Base-by-base conservation (phyloP, 257 asterid genomes). In the Penstemon barbatus region DNA sequence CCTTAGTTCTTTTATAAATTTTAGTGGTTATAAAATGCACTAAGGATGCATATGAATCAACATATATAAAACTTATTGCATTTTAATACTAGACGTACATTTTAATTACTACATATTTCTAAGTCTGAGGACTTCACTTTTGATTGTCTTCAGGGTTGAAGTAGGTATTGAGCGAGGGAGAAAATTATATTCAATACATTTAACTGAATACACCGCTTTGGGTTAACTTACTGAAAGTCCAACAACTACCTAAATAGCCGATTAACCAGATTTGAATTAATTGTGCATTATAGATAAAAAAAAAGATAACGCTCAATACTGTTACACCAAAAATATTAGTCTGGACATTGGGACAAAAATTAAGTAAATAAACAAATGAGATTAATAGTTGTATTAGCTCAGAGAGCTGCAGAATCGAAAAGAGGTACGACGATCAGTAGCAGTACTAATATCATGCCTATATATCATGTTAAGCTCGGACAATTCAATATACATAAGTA, bases 11-110 rank as follows among this genome's bases (percentile, higher is more conserved):
- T 25, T 25, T 46, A 5, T 46, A 46, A 46, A 46, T 6, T 46
- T 9, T 10, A 49, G 52, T 49, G 54, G 15, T 49, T 10, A 11
- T 2, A 15, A 49, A 49, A 49, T 49, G 11, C 5, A n/a, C 11
- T n/a, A 43, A 65, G n/a, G 46, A 57, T 38, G 67, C 53, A 64
- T 11, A 63, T 57, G 41, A 56, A 67, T 63, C 68, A 50, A 55
- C 3, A 42, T 42, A 46, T 3, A 46, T 25, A 37, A 63, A 39
- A 18, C 48, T 39, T 6, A 4, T 65, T 41, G 19, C 70, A 60
- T n/a, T n/a, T 12, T 42, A 13, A 71, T 50, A 49, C 13, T 8
- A 7, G 54, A 10, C 44, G 36, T 50, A 58, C 48, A 13, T 56
- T 55, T 43, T 8, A 13, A 46, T 4, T 19, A 52, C 56, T 52